phyloP scores from a whole-genome alignment of 1,284 basidiomycete species.

The Coniferiporia weirii region DNA sequence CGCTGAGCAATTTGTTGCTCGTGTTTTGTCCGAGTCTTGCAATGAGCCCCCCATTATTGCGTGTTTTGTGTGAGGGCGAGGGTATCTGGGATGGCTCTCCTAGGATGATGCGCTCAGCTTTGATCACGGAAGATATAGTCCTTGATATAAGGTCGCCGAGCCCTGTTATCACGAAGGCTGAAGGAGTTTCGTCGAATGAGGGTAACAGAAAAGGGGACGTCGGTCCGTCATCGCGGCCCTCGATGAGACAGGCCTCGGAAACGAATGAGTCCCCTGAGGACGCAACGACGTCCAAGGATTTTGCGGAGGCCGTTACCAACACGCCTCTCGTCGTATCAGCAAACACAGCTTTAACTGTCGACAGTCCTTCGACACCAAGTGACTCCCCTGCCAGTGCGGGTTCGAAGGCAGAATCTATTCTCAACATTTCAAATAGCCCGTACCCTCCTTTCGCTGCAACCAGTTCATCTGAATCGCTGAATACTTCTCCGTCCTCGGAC shows the following conservation, averaged over 20 bases:
- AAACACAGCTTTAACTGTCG: background rate
- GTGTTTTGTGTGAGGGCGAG: conserved; percentile 66
- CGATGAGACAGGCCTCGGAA: background rate
- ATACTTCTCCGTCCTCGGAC: conserved; percentile 9
- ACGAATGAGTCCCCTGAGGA: background rate
- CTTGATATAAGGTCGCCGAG: background rate
- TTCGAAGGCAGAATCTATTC: conserved; percentile 8
- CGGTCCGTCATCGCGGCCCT: background rate
- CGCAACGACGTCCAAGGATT: background rate
- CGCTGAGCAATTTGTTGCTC: conserved; percentile 71
- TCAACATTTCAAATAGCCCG: background rate
- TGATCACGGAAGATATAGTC: background rate
- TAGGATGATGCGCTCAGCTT: conserved; percentile 1
- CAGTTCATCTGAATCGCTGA: conserved; percentile 11
- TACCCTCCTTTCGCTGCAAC: conserved; percentile 4
- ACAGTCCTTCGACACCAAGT: background rate
- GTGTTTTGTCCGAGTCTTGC: conserved; percentile 78
- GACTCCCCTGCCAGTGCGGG: background rate
- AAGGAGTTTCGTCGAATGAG: background rate
- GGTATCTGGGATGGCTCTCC: conserved; percentile 51
- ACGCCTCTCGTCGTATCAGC: background rate
- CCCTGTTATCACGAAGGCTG: background rate
- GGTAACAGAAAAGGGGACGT: background rate
- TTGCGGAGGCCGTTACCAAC: background rate
- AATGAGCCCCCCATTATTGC: conserved; percentile 71